Base-by-base conservation (phyloP, 345 rosid genomes). In the Syzygium aromaticum region DNA sequence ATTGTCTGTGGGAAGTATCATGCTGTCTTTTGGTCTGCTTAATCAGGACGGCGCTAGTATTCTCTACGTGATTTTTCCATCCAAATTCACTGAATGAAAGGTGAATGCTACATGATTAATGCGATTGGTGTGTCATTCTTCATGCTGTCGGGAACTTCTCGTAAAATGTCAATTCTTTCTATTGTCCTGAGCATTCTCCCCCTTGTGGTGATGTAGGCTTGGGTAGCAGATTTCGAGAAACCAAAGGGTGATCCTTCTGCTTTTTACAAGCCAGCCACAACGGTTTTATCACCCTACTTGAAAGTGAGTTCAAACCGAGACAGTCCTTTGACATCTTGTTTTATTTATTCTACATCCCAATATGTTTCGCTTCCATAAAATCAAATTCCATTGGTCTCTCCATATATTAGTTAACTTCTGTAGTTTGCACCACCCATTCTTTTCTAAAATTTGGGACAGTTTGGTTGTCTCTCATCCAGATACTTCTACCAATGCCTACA, bases 391-490 rank as follows among this genome's bases (percentile, higher is more conserved):
- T 21, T 9, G 49, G 78, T 17, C 5, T 67, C 23, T 2, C 30
- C 57, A 43, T 84, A 57, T 33, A 40, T 61, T 22, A 28, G 17
- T 85, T 54, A 53, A 23, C 54, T 53, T 27, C 59, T 9, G 5
- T 57, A 3, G 86, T 78, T n/a, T 51, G 46, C 83, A 49, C 63
- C 59, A 46, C 51, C 40, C 43, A 46, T 88, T 83, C 61, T 89
- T 61, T 90, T 89, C 88, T 88, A 33, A 67, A 30, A 38, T 54
- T 52, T 88, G 90, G 84, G 88, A 94, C 94, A 97, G 98, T 97
- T 97, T 90, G 99, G 99, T 53, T 97, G 99, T 91, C 97, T 97
- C 85, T 97, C 99, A 90, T 95, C 98, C 89, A 95, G 99, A 90
- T 95, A 95, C 89, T 96, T 96, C 90, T 97, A 95, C 89, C 99